Base-by-base conservation (phyloP, 176 grass and related monocot species). In the Zizania latifolia region DNA sequence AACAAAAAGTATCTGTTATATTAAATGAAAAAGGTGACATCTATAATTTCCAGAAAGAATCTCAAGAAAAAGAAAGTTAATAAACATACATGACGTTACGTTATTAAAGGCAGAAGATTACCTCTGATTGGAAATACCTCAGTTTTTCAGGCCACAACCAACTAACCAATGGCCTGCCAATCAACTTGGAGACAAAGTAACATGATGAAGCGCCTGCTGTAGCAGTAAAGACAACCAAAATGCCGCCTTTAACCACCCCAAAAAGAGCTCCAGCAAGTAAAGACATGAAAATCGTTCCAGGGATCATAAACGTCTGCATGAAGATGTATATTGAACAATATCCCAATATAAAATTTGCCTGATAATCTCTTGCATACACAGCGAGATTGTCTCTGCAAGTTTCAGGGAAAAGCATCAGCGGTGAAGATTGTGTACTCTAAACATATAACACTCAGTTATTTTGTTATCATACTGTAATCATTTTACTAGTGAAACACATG, bases 261-360 rank as follows among this genome's bases (percentile, higher is more conserved):
- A 92, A 94, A 85, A 99, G 95, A n/a, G 95, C 91, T 67, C 95
- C 91, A 59, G 91, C 91, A 58, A 99, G 86, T 83, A 99, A 81
- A 51, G 95, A 99, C 95, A 99, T 88, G 85, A 99, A 99, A 76
- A 99, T 99, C 67, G 95, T 99, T 43, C 95, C 95, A 23, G 91
- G 95, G 72, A 99, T 99, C 91, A 99, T 90, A 82, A 99, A 99
- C 79, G 91, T 99, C 63, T 99, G 95, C 95, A 99, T 99, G 67
- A 99, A 99, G 80, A 99, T 99, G 89, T 99, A 99, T 88, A 94
- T 92, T 10, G 95, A 87, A 79, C 95, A 99, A 59, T 99, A 99
- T 4, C 89, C 95, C 80, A 99, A 73, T 76, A 99, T 92, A 62
- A 99, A 99, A 65, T 99, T 88, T 56, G 72, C 81, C 74, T 92